These are phyloP conservation scores for Salvia hispanica DNA, from an alignment of 257 asterid species.

Conservation along the genomic window DNA sequence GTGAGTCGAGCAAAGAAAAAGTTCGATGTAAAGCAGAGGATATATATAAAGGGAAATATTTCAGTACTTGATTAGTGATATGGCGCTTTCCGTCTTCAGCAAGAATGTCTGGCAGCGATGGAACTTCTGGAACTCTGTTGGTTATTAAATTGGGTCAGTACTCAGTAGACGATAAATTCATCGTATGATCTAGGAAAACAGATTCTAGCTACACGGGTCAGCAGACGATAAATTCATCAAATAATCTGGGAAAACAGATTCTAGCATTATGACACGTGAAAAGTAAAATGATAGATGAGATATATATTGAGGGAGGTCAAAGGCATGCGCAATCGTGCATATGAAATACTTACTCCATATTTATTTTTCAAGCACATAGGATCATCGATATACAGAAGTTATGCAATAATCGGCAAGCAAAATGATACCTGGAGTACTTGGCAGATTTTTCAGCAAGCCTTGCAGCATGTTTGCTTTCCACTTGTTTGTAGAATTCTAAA, in stretches of 20 bases:
- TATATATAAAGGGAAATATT: neutral
- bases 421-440: constrained; percentile 69
- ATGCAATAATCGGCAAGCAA: too few relatives aligned
- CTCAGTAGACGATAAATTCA: too few relatives aligned
- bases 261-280: neutral
- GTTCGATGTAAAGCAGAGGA: constrained; percentile 2
- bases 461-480: constrained; percentile 66
- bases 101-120: constrained; percentile 49
- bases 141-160: constrained; percentile 23
- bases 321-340: too few relatives aligned
- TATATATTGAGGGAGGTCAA: too few relatives aligned
- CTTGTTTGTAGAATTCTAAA: constrained; percentile 65
- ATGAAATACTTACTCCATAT: too few relatives aligned
- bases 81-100: constrained; percentile 80
- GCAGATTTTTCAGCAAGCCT: constrained; percentile 71
- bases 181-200: too few relatives aligned
- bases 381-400: neutral
- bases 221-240: neutral
- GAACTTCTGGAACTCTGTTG: constrained; percentile 51
- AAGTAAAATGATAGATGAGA: too few relatives aligned
- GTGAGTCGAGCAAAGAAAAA: neutral
- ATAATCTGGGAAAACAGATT: constrained; percentile 10
- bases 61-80: constrained; percentile 60
- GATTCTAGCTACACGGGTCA: too few relatives aligned
- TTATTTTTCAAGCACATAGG: neutral